Conservation (phyloP, 2,329 filamentous ascomycete genomes). For the Byssochlamys sp. region DNA sequence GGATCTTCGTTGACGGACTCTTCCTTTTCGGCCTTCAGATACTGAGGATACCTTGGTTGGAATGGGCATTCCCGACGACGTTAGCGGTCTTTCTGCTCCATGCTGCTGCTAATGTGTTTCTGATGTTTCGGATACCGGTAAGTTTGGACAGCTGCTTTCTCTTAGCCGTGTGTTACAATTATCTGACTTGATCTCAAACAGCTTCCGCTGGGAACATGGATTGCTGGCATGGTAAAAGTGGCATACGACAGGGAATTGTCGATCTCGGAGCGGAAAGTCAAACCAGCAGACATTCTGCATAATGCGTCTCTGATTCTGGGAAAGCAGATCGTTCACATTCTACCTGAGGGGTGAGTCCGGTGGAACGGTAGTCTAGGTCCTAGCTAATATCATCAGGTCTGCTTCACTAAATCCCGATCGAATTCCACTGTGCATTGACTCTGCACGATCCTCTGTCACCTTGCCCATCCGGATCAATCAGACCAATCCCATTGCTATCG, state of each 20-base stretch:
- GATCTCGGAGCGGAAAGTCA: slow-evolving; percentile 86
- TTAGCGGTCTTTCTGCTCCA: slow-evolving; percentile 63
- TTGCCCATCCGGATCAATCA: slow-evolving; percentile 90
- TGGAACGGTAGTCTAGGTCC: not conserved
- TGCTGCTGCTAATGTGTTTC: slow-evolving; percentile 64
- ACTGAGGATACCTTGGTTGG: slow-evolving; percentile 89
- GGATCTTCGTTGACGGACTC: slow-evolving; percentile 73
- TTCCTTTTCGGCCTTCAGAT: slow-evolving; percentile 82
- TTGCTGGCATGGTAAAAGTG: slow-evolving; percentile 64
- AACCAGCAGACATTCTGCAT: slow-evolving; percentile 75
- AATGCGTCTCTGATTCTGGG: slow-evolving; percentile 90
- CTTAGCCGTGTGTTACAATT: not conserved
- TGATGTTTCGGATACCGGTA: slow-evolving; percentile 86
- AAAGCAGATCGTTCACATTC: slow-evolving; percentile 92
- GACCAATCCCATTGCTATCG: slow-evolving; percentile 76
- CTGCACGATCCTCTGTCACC: slow-evolving; percentile 49
- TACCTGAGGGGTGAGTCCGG: slow-evolving; percentile 68
- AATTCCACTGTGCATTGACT: slow-evolving; percentile 70
- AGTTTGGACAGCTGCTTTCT: slow-evolving; percentile 18
- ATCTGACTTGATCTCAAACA: slow-evolving; percentile 22
- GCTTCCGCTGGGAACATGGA: slow-evolving; percentile 64
- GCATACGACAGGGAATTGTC: slow-evolving; percentile 88
- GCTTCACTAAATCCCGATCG: slow-evolving; percentile 77
- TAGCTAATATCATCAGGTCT: slow-evolving; percentile 46
- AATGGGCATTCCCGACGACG: slow-evolving; percentile 70